phyloP scores from a whole-genome alignment of 495 filamentous ascomycete genomes.

The Aspergillus sclerotioniger region DNA sequence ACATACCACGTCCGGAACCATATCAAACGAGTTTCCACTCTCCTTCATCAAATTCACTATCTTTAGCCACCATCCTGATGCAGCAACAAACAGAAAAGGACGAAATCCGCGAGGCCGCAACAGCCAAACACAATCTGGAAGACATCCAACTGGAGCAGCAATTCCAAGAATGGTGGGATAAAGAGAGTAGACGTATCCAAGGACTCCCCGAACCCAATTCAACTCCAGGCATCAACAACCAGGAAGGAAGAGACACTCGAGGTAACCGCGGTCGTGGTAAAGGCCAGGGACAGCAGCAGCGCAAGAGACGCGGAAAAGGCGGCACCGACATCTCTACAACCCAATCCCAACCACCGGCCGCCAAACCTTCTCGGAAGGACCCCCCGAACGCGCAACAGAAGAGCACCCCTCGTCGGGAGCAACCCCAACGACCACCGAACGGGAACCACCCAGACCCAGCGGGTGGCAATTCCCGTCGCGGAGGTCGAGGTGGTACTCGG shows the following conservation, averaged over 20 bases:
- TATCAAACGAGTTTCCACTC: slow-evolving; percentile 36
- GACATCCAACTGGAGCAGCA: slow-evolving; percentile 97
- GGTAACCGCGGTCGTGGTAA: slow-evolving; percentile 31
- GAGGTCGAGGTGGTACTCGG: slow-evolving; percentile 14
- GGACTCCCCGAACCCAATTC: slow-evolving; percentile 60
- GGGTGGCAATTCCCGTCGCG: slow-evolving; percentile 10
- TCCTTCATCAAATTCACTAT: slow-evolving; percentile 60
- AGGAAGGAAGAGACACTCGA: slow-evolving; percentile 15
- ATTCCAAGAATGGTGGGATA: slow-evolving; percentile 98
- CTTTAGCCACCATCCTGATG: slow-evolving; percentile 82
- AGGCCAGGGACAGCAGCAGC: slow-evolving; percentile 13
- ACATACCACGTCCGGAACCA: slow-evolving; percentile 43
- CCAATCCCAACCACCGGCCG: not conserved
- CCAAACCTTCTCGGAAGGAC: slow-evolving; percentile 6
- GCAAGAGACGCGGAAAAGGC: slow-evolving; percentile 32
- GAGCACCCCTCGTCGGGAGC: slow-evolving; percentile 9
- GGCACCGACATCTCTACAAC: slow-evolving; percentile 1
- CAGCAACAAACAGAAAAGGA: slow-evolving; percentile 86
- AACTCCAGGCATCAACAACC: slow-evolving; percentile 6
- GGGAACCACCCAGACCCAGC: slow-evolving; percentile 7
- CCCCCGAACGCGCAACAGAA: slow-evolving; percentile 2
- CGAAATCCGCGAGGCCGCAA: slow-evolving; percentile 71
- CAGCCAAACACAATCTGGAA: slow-evolving; percentile 77
- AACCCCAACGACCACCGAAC: slow-evolving; percentile 5
- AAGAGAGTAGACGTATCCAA: slow-evolving; percentile 70